Evolutionary conservation across 164 flowering plant species (phyloP), one percentile per base, ranked within the genome.

Genomic region (Brasenia schreberi): DNA sequence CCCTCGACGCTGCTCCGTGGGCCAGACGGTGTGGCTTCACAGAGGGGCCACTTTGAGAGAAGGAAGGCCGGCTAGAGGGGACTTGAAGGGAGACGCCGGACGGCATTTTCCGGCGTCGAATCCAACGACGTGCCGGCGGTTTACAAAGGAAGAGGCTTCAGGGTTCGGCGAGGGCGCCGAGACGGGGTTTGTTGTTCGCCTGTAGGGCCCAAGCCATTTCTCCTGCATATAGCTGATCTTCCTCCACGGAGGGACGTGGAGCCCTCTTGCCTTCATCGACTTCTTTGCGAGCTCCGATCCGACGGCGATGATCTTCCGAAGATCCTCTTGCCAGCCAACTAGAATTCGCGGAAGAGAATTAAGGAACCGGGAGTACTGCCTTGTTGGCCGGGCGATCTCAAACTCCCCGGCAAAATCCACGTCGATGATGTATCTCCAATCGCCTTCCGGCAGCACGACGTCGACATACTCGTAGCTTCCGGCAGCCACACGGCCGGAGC

Each of bases 161-260:
- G 53, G 14, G 53, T 45, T 12, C 14, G 53, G 3, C 53, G 53
- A 45, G 5, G 53, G 2, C 11, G 53, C 0, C 7, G 53, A 12
- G 53, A 65, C n/a, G 12, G 66, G 70, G 52, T 72, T 79, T 10
- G 68, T 27, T 17, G 86, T 85, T 65, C 97, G 72, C 0, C 70
- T 72, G 81, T 85, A 81, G 63, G 88, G 85, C 5, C 87, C 95
- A 44, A 87, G 74, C 96, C 96, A 92, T 66, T 88, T 87, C 71
- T 65, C 61, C 79, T 80, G 83, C 88, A 89, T 80, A 79, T 77
- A 92, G 0, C 90, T 84, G 71, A 74, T 80, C 70, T 84, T 89
- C 66, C 96, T 75, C 98, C 98, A 92, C 18, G 96, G 98, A 18
- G 98, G 89, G 5, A 87, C 62, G 42, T 69, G 69, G 7, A 92